Conservation (phyloP, 257 asterid genomes). For the Leptodermis oblonga region DNA sequence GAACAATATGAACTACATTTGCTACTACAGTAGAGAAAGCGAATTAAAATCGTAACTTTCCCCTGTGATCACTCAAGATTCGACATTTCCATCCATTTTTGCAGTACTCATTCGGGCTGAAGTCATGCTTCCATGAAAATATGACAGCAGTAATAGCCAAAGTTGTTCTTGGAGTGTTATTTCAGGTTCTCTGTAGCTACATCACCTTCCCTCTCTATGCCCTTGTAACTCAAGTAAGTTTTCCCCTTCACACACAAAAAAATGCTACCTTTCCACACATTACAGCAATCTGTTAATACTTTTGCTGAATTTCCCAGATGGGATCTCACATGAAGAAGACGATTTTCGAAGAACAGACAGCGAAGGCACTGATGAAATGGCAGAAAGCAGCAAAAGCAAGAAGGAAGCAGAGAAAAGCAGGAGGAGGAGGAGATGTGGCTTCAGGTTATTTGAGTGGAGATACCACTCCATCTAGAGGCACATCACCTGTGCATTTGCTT, state of each 20-base stretch:
- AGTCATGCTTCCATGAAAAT: constrained; percentile 22
- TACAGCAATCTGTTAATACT: not conserved
- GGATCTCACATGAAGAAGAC: constrained; percentile 28
- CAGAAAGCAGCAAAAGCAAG: constrained; percentile 23
- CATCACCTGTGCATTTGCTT: constrained; percentile 14
- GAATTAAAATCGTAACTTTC: no score
- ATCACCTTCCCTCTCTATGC: constrained; percentile 27
- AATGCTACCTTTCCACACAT: not conserved
- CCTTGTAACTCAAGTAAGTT: constrained; percentile 23
- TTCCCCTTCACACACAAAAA: no score
- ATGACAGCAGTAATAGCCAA: constrained; percentile 1
- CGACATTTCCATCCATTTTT: not conserved
- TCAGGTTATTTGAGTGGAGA: constrained; percentile 10
- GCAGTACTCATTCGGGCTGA: constrained; percentile 23
- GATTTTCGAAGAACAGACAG: constrained; percentile 24
- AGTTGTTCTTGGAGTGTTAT: constrained; percentile 11
- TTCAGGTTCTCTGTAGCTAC: constrained; percentile 24
- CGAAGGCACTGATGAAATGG: constrained; percentile 27
- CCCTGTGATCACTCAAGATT: not conserved
- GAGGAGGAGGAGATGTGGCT: constrained; percentile 14
- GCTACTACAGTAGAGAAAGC: no score
- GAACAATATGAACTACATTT: no score
- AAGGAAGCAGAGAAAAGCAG: constrained; percentile 14
- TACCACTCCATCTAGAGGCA: constrained; percentile 2
- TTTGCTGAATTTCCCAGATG: constrained; percentile 17